phyloP scores from a whole-genome alignment of 2,329 filamentous ascomycete genomes.

The Biscogniauxia sp. region DNA sequence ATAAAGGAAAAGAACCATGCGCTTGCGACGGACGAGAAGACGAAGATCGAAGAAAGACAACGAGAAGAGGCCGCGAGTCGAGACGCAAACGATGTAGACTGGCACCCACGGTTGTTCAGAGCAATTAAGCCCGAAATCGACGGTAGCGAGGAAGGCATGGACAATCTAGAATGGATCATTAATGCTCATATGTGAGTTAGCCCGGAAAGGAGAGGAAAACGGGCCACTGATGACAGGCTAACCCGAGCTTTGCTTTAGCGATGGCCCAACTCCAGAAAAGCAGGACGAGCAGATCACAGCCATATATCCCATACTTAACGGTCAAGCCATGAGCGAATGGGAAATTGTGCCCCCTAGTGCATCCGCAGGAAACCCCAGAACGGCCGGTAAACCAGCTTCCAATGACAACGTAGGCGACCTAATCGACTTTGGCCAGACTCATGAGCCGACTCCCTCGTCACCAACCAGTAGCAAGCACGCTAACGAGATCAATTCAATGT shows the following conservation, averaged over 20 bases:
- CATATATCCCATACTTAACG: conserved; percentile 80
- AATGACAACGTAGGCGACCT: conserved; percentile 40
- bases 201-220: not conserved
- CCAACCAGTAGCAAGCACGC: conserved; percentile 21
- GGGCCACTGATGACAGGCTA: conserved; percentile 2
- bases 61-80: conserved; percentile 82
- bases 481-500: conserved; percentile 41
- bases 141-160: conserved; percentile 74
- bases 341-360: conserved; percentile 55
- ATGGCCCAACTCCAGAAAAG: conserved; percentile 63
- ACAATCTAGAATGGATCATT: conserved; percentile 93
- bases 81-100: conserved; percentile 75
- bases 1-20: conserved; percentile 85
- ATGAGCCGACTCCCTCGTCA: conserved; percentile 20
- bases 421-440: conserved; percentile 56
- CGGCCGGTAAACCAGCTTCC: conserved; percentile 12
- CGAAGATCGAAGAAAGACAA: conserved; percentile 91
- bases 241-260: conserved; percentile 30
- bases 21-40: conserved; percentile 89
- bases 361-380: conserved; percentile 20
- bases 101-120: conserved; percentile 85
- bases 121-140: conserved; percentile 68
- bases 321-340: conserved; percentile 60
- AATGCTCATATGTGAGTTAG: conserved; percentile 72
- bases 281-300: conserved; percentile 80